Evolutionary conservation across 768 basidiomycete genomes (phyloP).

Genomic region (Calocybe cyanea): DNA sequence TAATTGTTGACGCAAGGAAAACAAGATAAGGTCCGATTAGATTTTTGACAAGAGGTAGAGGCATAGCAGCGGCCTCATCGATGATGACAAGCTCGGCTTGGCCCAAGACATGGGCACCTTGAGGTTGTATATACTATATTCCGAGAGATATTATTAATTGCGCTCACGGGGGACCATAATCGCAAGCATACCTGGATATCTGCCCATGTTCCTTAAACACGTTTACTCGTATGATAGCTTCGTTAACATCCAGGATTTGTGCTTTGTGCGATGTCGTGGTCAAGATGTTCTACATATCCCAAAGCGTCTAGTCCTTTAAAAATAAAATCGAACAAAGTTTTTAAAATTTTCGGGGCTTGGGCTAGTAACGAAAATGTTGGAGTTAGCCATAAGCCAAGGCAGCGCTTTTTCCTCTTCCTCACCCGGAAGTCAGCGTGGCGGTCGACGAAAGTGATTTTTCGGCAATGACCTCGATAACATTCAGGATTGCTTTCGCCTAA

Average conservation of each 20-base stretch:
- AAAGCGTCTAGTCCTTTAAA: slow-evolving; percentile 95
- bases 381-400: slow-evolving; percentile 92
- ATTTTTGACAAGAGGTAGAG: slow-evolving; percentile 90
- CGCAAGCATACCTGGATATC: slow-evolving; percentile 83
- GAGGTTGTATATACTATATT: slow-evolving; percentile 98
- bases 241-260: slow-evolving; percentile 93
- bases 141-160: too few species aligned
- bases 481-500: slow-evolving; percentile 91
- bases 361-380: slow-evolving; percentile 97
- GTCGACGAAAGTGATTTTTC: slow-evolving; percentile 93
- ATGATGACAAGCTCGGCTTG: slow-evolving; percentile 98
- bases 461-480: slow-evolving; percentile 90
- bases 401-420: slow-evolving; percentile 96
- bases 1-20: slow-evolving; percentile 99
- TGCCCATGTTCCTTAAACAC: slow-evolving; percentile 91
- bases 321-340: slow-evolving; percentile 95
- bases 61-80: slow-evolving; percentile 98
- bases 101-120: slow-evolving; percentile 95
- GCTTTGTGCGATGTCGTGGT: slow-evolving; percentile 94
- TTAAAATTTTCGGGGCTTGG: slow-evolving; percentile 97
- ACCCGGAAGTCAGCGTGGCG: slow-evolving; percentile 89
- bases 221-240: slow-evolving; percentile 94
- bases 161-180: neutral
- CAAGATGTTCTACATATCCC: slow-evolving; percentile 95
- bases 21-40: slow-evolving; percentile 96